Conservation (phyloP, 2,329 filamentous ascomycete species). For the Graphiopsis chlorocephala region DNA sequence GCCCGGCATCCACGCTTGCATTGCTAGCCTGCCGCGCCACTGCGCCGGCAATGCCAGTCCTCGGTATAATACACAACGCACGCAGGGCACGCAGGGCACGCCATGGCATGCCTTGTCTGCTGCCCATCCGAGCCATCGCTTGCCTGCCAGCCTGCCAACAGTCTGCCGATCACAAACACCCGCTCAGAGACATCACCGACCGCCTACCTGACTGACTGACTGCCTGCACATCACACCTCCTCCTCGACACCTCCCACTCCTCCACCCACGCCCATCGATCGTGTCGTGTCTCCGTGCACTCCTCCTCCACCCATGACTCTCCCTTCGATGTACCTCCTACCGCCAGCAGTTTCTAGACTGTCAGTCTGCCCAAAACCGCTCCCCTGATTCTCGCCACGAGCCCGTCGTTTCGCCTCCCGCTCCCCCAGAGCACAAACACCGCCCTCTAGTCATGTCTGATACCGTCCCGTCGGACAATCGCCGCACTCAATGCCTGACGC, state of each 20-base stretch:
- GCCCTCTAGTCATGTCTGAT: background rate
- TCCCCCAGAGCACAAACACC: conserved; percentile 4
- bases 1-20: background rate
- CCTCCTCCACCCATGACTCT: background rate
- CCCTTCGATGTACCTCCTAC: background rate
- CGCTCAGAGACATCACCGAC: too few relatives aligned
- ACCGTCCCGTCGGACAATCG: background rate
- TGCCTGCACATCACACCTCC: background rate
- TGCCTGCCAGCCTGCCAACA: background rate
- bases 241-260: background rate
- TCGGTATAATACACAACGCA: background rate
- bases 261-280: background rate
- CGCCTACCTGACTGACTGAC: too few relatives aligned
- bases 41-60: background rate
- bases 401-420: conserved; percentile 11
- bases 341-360: background rate
- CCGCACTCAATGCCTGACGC: background rate
- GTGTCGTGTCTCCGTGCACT: background rate
- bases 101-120: background rate
- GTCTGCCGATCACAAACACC: background rate
- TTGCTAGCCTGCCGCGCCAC: background rate
- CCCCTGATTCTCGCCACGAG: background rate
- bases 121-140: background rate
- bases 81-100: background rate
- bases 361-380: background rate